These are phyloP conservation scores for Mucor sp. DNA, from an alignment of 371 early-diverging fungal species.

Conservation along the genomic window DNA sequence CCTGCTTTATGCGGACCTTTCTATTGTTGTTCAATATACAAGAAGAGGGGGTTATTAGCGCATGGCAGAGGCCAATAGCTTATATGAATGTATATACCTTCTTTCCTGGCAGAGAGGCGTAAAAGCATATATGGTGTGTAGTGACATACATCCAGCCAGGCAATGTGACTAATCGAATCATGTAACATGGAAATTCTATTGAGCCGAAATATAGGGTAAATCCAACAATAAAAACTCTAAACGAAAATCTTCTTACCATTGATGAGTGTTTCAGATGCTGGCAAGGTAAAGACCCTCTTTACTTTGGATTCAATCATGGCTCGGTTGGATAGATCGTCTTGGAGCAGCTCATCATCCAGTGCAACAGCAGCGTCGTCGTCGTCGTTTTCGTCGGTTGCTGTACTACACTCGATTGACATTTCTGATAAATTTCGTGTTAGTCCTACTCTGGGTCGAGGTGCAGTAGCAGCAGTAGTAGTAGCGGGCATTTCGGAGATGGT, in stretches of 20 bases:
- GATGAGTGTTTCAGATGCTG: constrained; percentile 12
- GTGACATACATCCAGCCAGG: constrained; percentile 77
- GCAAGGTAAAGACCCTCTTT: constrained; percentile 19
- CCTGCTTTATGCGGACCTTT: constrained; percentile 61
- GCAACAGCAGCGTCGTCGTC: neutral
- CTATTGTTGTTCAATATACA: constrained; percentile 20
- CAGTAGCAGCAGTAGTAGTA: neutral
- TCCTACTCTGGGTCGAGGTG: neutral
- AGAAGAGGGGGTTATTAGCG: too few relatives aligned
- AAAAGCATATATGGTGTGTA: constrained; percentile 64
- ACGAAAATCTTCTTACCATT: constrained; percentile 14
- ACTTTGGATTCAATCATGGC: constrained; percentile 17
- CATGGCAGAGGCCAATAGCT: too few relatives aligned
- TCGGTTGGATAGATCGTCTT: neutral
- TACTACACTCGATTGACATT: constrained; percentile 37
- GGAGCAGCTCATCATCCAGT: neutral
- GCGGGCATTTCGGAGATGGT: constrained; percentile 6
- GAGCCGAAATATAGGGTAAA: neutral
- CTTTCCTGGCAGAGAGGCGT: constrained; percentile 63
- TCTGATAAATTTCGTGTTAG: constrained; percentile 20
- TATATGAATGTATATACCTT: constrained; percentile 17
- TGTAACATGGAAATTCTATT: constrained; percentile 73
- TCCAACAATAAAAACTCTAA: neutral
- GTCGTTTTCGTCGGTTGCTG: neutral
- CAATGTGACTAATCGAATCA: constrained; percentile 66